phyloP scores from a whole-genome alignment of 2,329 filamentous ascomycete species.

The Metarhizium anisopliae region DNA sequence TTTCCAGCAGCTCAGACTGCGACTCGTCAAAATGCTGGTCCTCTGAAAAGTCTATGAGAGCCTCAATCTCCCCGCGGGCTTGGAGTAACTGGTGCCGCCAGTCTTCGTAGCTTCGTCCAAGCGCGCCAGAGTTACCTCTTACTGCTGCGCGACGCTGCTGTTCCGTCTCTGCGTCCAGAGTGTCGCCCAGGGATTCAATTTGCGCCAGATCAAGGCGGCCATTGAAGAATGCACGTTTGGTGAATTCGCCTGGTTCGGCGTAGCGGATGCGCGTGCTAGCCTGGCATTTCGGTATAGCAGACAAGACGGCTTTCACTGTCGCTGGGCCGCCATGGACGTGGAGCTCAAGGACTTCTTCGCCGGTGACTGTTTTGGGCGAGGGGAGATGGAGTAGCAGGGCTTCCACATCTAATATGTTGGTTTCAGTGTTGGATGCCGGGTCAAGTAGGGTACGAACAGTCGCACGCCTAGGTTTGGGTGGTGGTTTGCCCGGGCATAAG shows the following conservation, averaged over 20 bases:
- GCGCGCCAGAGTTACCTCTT: constrained; percentile 59
- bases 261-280: constrained; percentile 53
- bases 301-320: constrained; percentile 76
- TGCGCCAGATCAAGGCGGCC: constrained; percentile 79
- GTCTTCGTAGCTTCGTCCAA: constrained; percentile 68
- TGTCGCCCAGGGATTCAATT: constrained; percentile 58
- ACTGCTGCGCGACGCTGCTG: constrained; percentile 85
- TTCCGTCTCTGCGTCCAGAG: constrained; percentile 68
- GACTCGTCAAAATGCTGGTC: constrained; percentile 96
- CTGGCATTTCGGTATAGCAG: constrained; percentile 56
- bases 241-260: constrained; percentile 94
- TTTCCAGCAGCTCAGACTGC: constrained; percentile 59
- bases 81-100: constrained; percentile 74
- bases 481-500: constrained; percentile 38
- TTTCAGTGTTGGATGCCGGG: constrained; percentile 17
- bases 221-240: constrained; percentile 82
- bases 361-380: constrained; percentile 72
- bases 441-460: constrained; percentile 66
- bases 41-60: constrained; percentile 92
- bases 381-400: constrained; percentile 81
- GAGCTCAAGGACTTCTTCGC: constrained; percentile 85
- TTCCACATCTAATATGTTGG: constrained; percentile 59
- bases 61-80: constrained; percentile 85
- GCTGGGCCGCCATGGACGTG: constrained; percentile 91
- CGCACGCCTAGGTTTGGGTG: constrained; percentile 48